Evolutionary conservation across 768 basidiomycete genomes (phyloP).

Genomic region (Tylopilus plumbeoviolaceoides): DNA sequence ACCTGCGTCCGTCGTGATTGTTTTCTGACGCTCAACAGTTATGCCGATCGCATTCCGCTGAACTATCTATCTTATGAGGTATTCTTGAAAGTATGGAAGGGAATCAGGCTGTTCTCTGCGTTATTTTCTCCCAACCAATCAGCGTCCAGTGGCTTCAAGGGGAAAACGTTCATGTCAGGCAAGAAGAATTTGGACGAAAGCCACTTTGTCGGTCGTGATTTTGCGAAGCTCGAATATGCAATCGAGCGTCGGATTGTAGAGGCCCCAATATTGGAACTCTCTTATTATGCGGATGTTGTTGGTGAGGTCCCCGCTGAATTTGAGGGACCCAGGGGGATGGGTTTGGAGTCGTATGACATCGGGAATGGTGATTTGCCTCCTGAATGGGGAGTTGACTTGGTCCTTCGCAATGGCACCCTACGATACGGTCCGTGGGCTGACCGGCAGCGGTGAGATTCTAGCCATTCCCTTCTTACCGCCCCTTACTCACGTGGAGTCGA

Average conservation of each 20-base stretch:
- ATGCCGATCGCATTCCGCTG: slow-evolving; percentile 24
- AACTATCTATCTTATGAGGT: slow-evolving; percentile 36
- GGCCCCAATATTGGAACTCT: slow-evolving; percentile 69
- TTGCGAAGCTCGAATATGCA: slow-evolving; percentile 72
- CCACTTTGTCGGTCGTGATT: slow-evolving; percentile 53
- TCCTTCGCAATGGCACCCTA: slow-evolving; percentile 69
- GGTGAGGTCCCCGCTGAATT: slow-evolving; percentile 60
- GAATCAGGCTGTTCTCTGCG: slow-evolving; percentile 40
- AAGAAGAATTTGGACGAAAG: slow-evolving; percentile 45
- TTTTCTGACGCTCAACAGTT: slow-evolving; percentile 18
- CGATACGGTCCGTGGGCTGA: slow-evolving; percentile 97
- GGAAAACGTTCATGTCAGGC: not conserved
- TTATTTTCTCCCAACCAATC: slow-evolving; percentile 27
- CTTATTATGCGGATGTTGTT: slow-evolving; percentile 83
- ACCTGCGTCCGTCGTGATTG: not conserved
- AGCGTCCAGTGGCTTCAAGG: not conserved
- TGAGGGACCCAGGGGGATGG: slow-evolving; percentile 27
- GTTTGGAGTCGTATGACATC: slow-evolving; percentile 55
- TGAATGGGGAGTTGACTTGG: slow-evolving; percentile 90
- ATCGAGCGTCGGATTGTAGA: slow-evolving; percentile 82
- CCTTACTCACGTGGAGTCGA: slow-evolving; percentile 3
- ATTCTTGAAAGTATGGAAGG: slow-evolving; percentile 54
- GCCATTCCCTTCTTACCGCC: not conserved
- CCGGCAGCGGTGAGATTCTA: slow-evolving; percentile 64
- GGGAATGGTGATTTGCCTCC: slow-evolving; percentile 87